phyloP scores from a whole-genome alignment of 441 rosid genomes.

The Corymbia calophylla region DNA sequence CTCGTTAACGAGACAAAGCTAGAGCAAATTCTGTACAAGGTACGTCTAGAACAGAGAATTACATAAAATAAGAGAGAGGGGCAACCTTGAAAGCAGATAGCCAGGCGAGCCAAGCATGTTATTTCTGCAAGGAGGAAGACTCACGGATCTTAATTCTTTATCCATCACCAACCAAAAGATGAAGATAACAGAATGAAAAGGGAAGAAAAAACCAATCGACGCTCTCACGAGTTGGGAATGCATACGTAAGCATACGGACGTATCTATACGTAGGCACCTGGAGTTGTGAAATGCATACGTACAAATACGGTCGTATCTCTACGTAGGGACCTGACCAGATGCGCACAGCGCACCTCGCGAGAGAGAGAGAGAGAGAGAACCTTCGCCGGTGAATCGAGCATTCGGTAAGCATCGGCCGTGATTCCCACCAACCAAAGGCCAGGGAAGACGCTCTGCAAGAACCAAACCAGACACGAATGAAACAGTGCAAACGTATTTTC shows the following conservation, averaged over 20 bases:
- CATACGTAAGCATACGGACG: not conserved
- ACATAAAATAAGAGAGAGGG: not conserved
- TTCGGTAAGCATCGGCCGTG: slow-evolving; percentile 61
- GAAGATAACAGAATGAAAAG: not conserved
- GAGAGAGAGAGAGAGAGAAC: slow-evolving; percentile 11
- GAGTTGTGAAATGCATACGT: not conserved
- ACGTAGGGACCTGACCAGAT: not conserved
- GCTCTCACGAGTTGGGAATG: not conserved
- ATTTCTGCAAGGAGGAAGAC: not conserved
- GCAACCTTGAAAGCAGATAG: not conserved
- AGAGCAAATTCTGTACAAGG: not conserved
- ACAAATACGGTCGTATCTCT: not conserved
- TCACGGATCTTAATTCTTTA: not conserved
- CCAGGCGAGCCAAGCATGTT: not conserved
- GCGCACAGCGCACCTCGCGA: not conserved
- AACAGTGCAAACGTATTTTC: not conserved
- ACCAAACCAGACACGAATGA: not conserved
- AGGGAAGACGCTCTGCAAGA: slow-evolving; percentile 50
- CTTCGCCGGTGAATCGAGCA: slow-evolving; percentile 49
- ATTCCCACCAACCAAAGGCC: slow-evolving; percentile 78
- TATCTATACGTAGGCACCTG: not conserved
- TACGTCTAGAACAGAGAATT: not conserved
- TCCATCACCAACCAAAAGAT: not conserved
- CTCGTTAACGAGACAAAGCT: not conserved
- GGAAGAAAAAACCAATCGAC: not conserved